Evolutionary conservation across 176 grass and related monocot species (phyloP).

Genomic region (Alloteropsis semialata): DNA sequence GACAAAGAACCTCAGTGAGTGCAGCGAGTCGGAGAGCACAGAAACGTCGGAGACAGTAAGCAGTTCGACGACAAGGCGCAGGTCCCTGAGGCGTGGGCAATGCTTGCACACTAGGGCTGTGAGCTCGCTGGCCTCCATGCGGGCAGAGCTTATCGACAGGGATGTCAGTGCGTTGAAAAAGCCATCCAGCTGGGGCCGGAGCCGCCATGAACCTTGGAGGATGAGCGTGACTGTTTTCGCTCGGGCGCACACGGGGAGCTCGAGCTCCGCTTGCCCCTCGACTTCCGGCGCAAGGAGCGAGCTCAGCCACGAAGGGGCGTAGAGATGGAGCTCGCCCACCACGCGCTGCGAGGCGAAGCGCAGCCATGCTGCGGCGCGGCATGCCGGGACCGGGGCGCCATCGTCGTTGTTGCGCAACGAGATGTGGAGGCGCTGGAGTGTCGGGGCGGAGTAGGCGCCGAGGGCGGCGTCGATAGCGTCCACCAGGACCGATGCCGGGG

Average conservation of each 20-base stretch:
- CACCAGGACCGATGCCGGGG: background rate
- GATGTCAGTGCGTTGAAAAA: background rate
- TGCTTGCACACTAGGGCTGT: background rate
- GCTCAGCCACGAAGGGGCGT: background rate
- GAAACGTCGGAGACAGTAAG: background rate
- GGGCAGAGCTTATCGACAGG: accelerated
- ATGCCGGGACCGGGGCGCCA: background rate
- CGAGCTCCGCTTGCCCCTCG: background rate
- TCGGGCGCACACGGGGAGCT: background rate
- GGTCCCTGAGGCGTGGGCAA: background rate
- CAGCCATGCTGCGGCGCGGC: background rate
- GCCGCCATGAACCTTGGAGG: background rate
- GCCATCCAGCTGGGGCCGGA: background rate
- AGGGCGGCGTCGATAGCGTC: background rate
- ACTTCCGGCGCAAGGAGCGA: background rate
- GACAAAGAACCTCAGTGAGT: accelerated
- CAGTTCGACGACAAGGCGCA: accelerated
- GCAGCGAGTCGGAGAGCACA: background rate
- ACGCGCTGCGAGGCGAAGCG: too few relatives aligned
- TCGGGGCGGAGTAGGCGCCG: background rate
- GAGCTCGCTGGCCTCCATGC: background rate
- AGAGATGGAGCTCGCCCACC: too few relatives aligned
- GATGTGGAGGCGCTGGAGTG: background rate
- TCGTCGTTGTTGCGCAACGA: accelerated
- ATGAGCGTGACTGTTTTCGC: background rate